phyloP scores from a whole-genome alignment of 805 yeast genomes.

The Saccharomycopsis sp. region DNA sequence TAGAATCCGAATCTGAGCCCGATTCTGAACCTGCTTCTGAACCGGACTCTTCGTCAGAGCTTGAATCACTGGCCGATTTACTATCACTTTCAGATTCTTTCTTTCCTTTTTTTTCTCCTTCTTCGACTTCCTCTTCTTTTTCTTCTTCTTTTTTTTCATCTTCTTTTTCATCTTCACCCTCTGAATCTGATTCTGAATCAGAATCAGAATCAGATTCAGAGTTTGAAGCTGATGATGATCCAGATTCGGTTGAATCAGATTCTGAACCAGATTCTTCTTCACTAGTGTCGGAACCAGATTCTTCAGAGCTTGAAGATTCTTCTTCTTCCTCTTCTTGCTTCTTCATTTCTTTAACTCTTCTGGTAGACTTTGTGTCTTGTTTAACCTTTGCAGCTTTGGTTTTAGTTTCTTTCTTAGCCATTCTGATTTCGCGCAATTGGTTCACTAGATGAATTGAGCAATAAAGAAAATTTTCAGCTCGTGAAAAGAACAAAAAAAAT shows the following conservation, averaged over 20 bases:
- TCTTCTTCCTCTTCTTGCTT: constrained; percentile 23
- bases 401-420: constrained; percentile 17
- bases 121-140: constrained; percentile 24
- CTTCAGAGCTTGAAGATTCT: constrained; percentile 27
- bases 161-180: constrained; percentile 17
- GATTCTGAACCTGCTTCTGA: constrained; percentile 23
- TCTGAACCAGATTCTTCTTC: constrained; percentile 19
- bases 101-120: constrained; percentile 25
- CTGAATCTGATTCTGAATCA: constrained; percentile 27
- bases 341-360: constrained; percentile 10
- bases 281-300: constrained; percentile 25
- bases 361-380: constrained; percentile 2
- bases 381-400: constrained; percentile 6
- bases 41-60: constrained; percentile 24
- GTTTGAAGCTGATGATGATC: too few relatives aligned
- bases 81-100: constrained; percentile 30
- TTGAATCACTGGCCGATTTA: constrained; percentile 27
- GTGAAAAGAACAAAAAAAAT: constrained; percentile 1
- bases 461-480: background rate
- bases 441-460: background rate
- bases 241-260: constrained; percentile 26
- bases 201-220: constrained; percentile 28
- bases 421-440: background rate
- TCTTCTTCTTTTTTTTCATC: constrained; percentile 12
- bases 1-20: constrained; percentile 22